Evolutionary conservation across 805 yeast genomes (phyloP), one percentile per base, ranked within the genome.

Genomic region (Kuraishia borneana): DNA sequence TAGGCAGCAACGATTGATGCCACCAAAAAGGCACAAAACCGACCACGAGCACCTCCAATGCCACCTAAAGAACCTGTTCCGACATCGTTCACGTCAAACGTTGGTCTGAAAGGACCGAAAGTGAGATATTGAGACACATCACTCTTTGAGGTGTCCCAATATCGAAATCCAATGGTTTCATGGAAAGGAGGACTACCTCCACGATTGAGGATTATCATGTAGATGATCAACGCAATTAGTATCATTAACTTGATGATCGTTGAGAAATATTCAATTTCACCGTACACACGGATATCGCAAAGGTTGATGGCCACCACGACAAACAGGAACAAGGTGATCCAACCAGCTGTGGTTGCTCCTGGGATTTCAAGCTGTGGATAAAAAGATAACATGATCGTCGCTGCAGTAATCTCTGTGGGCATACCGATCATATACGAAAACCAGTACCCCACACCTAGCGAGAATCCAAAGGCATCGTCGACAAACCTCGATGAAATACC

Each of bases 361-460:
- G 77, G 68, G 7, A 76, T 59, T n/a, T 70, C 47, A 29, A 81
- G 55, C 27, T 62, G 50, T 1, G 74, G 68, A 48, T 75, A 85
- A 47, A 75, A 84, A 30, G 81, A 69, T 30, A 84, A 56, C 76
- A 83, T 70, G 21, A 84, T 76, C 1, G 84, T 73, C 14, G 83
- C 80, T 0, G 94, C 94, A 9, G 84, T 80, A 3, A 84, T 67
- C 47, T 83, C 94, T 0, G 88, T 73, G 0, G 94, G 87, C 39
- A 83, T 58, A 0, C 85, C 84, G 32, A 81, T 57, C 12, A 80
- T 66, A 50, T 79, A 82, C 36, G 83, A 73, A 13, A 78, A 49
- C 73, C 84, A 83, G 51, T 84, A 84, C 21, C 74, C 61, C 61
- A 85, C 70, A 1, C 89, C 88, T 0, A 76, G 60, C 3, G 83